A percentile compares a stretch with the other conserved stretches of the same genome.
These are phyloP conservation scores for Ploettnerulaceae sp. DNA, from an alignment of 2,329 filamentous ascomycete species.

Conservation along the genomic window DNA sequence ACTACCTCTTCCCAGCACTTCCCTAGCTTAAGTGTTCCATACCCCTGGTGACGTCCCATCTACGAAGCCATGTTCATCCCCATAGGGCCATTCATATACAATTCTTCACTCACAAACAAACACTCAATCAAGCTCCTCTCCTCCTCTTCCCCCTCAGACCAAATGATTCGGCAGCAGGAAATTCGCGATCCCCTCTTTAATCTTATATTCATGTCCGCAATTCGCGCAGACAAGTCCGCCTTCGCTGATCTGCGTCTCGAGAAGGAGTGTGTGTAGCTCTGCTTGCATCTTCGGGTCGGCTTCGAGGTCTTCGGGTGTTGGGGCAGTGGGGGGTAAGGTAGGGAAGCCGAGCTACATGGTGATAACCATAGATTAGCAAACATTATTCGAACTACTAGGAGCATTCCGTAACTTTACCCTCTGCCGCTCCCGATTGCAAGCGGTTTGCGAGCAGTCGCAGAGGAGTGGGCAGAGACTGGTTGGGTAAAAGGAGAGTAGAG, in stretches of 20 bases:
- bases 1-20: no score
- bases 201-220: slow-evolving; percentile 89
- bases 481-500: not conserved
- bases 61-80: no score
- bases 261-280: slow-evolving; percentile 74
- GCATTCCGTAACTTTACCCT: no score
- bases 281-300: slow-evolving; percentile 64
- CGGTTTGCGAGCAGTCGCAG: no score
- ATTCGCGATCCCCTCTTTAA: slow-evolving; percentile 95
- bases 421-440: no score
- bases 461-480: not conserved
- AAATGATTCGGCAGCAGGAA: slow-evolving; percentile 91
- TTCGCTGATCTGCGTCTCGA: slow-evolving; percentile 86
- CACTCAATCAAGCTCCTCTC: not conserved
- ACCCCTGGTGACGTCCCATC: no score
- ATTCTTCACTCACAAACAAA: not conserved
- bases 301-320: slow-evolving; percentile 56
- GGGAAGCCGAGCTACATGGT: slow-evolving; percentile 84
- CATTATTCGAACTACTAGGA: no score
- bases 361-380: no score
- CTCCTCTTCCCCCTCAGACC: slow-evolving; percentile 45
- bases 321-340: slow-evolving; percentile 59
- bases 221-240: slow-evolving; percentile 86
- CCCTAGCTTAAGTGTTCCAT: no score
- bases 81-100: not conserved